These are phyloP conservation scores for Acorus calamus DNA, from an alignment of 106 monocot genomes.

Conservation along the genomic window DNA sequence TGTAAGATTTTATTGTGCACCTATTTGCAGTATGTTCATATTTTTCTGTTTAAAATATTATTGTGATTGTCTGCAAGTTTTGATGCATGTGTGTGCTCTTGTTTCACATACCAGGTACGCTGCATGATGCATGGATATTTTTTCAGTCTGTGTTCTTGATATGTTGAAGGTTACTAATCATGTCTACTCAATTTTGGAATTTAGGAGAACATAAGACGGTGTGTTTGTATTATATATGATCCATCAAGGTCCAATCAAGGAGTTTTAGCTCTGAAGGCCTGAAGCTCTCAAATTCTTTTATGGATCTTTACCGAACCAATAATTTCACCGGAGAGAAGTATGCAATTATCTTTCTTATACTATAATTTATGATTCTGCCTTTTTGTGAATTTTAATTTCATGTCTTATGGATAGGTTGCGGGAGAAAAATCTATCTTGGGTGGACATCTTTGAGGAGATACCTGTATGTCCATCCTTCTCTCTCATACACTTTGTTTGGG, in stretches of 20 bases:
- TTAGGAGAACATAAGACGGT: constrained; percentile 92
- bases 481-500: neutral
- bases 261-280: constrained; percentile 23
- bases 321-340: constrained; percentile 82
- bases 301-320: constrained; percentile 24
- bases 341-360: neutral
- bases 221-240: constrained; percentile 23
- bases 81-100: too few species aligned
- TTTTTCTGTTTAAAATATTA: too few species aligned
- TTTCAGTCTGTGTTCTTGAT: too few species aligned
- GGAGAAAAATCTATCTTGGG: constrained; percentile 91
- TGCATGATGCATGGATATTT: too few species aligned
- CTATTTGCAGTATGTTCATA: neutral
- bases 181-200: neutral
- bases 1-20: neutral
- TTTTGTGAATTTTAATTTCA: neutral
- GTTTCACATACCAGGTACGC: too few species aligned
- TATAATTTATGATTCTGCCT: too few species aligned
- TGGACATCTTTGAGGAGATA: constrained; percentile 97
- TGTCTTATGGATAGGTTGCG: constrained; percentile 47
- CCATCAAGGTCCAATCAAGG: constrained; percentile 20
- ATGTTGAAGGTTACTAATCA: too few species aligned
- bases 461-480: constrained; percentile 34
- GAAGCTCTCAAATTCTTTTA: constrained; percentile 26
- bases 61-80: too few species aligned